Conservation (phyloP, 2,329 filamentous ascomycete species). For the Fusarium miscanthi region DNA sequence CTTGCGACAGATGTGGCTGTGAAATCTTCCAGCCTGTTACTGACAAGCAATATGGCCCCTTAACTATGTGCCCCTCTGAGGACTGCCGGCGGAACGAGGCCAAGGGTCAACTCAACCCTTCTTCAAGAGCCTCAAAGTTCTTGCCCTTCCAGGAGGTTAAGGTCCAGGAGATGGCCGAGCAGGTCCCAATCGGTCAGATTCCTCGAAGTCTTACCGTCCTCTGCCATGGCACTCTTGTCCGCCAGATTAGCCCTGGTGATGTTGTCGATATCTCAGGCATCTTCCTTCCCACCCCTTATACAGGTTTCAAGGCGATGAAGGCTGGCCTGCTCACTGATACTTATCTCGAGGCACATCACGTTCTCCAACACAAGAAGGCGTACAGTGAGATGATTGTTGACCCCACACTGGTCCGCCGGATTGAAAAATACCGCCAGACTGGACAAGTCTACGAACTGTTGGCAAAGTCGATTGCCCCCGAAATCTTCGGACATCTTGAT, state of each 20-base stretch:
- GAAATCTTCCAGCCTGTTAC: conserved; percentile 98
- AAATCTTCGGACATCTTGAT: conserved; percentile 96
- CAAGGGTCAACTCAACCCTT: conserved; percentile 93
- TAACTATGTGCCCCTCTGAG: conserved; percentile 87
- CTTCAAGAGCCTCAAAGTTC: conserved; percentile 96
- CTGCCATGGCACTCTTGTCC: conserved; percentile 86
- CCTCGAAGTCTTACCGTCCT: conserved; percentile 90
- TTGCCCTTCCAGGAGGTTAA: conserved; percentile 98
- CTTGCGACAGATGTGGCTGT: conserved; percentile 94
- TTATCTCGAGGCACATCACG: conserved; percentile 92
- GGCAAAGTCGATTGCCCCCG: conserved; percentile 94
- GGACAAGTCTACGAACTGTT: conserved; percentile 97
- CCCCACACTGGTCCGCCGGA: conserved; percentile 80
- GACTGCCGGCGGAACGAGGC: conserved; percentile 91
- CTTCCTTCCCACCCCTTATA: conserved; percentile 97
- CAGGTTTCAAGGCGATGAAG: conserved; percentile 97
- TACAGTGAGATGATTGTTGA: conserved; percentile 94
- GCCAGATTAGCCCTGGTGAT: conserved; percentile 92
- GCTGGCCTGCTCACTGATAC: conserved; percentile 97
- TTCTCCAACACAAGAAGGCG: conserved; percentile 97
- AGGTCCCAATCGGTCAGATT: conserved; percentile 97
- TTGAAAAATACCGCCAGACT: conserved; percentile 84
- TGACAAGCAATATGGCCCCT: conserved; percentile 88
- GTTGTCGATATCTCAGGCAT: conserved; percentile 94
- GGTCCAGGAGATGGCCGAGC: conserved; percentile 98